Base-by-base conservation (phyloP, 495 filamentous ascomycete genomes). In the Clavariopsis aquatica region DNA sequence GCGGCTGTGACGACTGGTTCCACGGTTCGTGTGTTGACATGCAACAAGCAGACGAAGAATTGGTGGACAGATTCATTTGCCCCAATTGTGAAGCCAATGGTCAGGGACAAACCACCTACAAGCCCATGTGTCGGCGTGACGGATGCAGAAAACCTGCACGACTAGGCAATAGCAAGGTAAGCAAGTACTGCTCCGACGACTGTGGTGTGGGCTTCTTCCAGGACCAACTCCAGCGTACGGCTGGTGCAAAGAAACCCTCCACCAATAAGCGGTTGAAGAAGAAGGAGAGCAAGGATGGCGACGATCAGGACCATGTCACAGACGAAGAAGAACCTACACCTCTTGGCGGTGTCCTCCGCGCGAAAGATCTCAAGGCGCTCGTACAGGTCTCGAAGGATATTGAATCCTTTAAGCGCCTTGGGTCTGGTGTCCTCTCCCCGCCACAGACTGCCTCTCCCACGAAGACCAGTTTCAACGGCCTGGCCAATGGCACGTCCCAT, bases 1-100 rank as follows among this genome's bases (percentile, higher is more conserved):
- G 86, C 15, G 82, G 78, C 6, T 91, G 88, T 63, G 84, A 89
- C 27, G 88, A 89, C 70, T 91, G 88, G 88, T 91, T 84, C 63
- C 88, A 91, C 70, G 85, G 85, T 26, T 82, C 81, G 49, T 91
- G 88, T 65, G 83, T 91, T 43, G 78, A 83, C 62, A 84, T 91
- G 65, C 77, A 81, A 49, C 80, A 83, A 46, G 74, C 79, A 58
- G 84, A 88, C 63, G 85, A 82, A 5, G 80, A 87, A 19, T 72
- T 90, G 69, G 86, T 89, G 65, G 86, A 89, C 60, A 84, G 81
- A 59, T 91, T 87, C 69, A 85, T 89, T 61, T 91, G 88, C 63
- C 86, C 85, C 0, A 83, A 82, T 34, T 91, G 88, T 75, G 76
- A 77, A 55, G 73, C 77, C 15, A 70, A 76, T 1, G 84, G 82